A percentile compares a stretch with the other conserved stretches of the same genome.
Conservation (phyloP, 345 rosid genomes). For the Boechera retrofracta region DNA sequence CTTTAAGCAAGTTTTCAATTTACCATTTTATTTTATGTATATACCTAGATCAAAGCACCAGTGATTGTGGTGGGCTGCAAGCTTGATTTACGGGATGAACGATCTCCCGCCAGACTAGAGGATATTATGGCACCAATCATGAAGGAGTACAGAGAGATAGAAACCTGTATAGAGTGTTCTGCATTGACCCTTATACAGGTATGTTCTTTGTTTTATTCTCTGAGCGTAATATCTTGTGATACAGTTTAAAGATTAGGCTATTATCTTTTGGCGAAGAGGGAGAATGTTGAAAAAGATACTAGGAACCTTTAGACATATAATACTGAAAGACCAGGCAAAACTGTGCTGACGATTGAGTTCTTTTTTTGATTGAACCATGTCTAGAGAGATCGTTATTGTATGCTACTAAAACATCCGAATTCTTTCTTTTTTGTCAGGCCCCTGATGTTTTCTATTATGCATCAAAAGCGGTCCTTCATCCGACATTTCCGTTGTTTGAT, state of each 20-base stretch:
- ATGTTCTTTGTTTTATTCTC: constrained; percentile 3
- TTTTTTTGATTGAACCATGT: background rate
- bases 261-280: background rate
- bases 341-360: background rate
- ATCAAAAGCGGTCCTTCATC: constrained; percentile 83
- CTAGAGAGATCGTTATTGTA: background rate
- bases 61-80: constrained; percentile 89
- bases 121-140: constrained; percentile 79
- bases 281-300: background rate
- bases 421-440: constrained; percentile 51
- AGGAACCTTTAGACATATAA: background rate
- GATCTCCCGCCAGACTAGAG: constrained; percentile 58
- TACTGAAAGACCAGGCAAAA: background rate
- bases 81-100: constrained; percentile 75
- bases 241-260: background rate
- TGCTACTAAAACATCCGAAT: background rate
- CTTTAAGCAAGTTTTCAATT: background rate
- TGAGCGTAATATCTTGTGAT: background rate
- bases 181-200: constrained; percentile 81
- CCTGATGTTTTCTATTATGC: constrained; percentile 90
- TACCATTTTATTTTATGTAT: background rate
- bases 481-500: constrained; percentile 79
- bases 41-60: constrained; percentile 65
- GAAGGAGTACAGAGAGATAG: constrained; percentile 81
- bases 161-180: constrained; percentile 88